Percentiles rank a stretch among this genome's conserved stretches.
Conservation (phyloP, 495 filamentous ascomycete species). For the Xeromyces bisporus region DNA sequence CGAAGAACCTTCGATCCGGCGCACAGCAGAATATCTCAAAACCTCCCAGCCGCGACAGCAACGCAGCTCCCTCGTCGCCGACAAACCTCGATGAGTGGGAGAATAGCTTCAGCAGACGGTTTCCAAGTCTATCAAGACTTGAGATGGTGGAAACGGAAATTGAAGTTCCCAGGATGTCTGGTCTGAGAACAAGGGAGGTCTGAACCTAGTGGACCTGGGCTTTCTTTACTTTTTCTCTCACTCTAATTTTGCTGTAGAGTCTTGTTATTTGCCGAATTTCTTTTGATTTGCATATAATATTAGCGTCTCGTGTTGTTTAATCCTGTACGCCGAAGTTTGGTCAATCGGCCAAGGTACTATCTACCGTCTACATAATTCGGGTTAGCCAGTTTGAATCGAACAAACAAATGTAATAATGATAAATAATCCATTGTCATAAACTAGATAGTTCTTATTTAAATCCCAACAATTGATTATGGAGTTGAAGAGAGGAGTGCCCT, state of each 20-base stretch:
- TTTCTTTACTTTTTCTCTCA: conserved; percentile 9
- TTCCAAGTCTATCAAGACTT: conserved; percentile 60
- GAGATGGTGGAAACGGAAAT: conserved; percentile 72
- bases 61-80: conserved; percentile 9
- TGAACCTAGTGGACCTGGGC: too few relatives aligned
- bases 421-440: too few relatives aligned
- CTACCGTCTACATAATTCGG: too few relatives aligned
- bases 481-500: too few relatives aligned
- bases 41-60: conserved; percentile 9
- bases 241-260: neutral
- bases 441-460: too few relatives aligned
- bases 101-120: conserved; percentile 60
- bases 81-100: conserved; percentile 45
- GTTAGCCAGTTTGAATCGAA: too few relatives aligned
- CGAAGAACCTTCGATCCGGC: conserved; percentile 37
- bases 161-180: conserved; percentile 24
- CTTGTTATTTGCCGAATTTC: neutral
- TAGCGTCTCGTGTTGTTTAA: too few relatives aligned
- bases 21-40: conserved; percentile 8
- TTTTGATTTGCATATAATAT: too few relatives aligned
- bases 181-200: conserved; percentile 26
- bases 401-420: too few relatives aligned
- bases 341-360: too few relatives aligned
- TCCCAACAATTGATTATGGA: too few relatives aligned
- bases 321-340: too few relatives aligned